Evolutionary conservation across 352 stramenopile genomes (phyloP).

Genomic region (Globisporangium paroecandrum): DNA sequence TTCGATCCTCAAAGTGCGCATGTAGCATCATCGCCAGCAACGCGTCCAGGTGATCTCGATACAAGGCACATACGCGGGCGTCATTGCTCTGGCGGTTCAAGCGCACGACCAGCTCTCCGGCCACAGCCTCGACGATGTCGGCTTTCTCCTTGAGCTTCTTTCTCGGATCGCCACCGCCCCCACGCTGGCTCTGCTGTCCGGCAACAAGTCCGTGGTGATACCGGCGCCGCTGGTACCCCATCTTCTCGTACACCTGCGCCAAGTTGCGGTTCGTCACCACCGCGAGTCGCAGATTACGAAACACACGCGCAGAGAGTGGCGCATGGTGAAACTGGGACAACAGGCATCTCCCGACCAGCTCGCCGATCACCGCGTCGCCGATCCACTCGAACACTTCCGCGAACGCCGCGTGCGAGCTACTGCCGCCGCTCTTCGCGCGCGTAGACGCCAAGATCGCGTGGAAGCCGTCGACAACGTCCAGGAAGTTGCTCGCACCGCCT

Average conservation of each 20-base stretch:
- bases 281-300: constrained; percentile 55
- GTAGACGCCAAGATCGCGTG: constrained; percentile 25
- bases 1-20: constrained; percentile 50
- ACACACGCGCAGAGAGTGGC: constrained; percentile 58
- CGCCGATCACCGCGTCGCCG: constrained; percentile 70
- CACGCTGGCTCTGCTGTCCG: background rate
- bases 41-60: constrained; percentile 45
- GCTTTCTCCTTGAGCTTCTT: constrained; percentile 59
- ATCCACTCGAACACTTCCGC: constrained; percentile 77
- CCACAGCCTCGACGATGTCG: constrained; percentile 63
- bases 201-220: background rate
- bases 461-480: constrained; percentile 26
- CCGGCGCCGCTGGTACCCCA: constrained; percentile 48
- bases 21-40: constrained; percentile 55
- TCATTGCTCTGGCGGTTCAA: constrained; percentile 34
- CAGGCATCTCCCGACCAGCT: constrained; percentile 60
- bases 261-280: constrained; percentile 76
- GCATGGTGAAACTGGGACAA: constrained; percentile 59
- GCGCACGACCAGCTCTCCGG: constrained; percentile 59
- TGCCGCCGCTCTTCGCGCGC: background rate
- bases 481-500: background rate
- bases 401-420: constrained; percentile 18
- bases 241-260: constrained; percentile 53
- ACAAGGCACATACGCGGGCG: constrained; percentile 20
- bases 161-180: background rate